Percentiles rank a stretch among this genome's conserved stretches.
Conservation (phyloP, 805 yeast species). For the Zygoascus bituminiphila region DNA sequence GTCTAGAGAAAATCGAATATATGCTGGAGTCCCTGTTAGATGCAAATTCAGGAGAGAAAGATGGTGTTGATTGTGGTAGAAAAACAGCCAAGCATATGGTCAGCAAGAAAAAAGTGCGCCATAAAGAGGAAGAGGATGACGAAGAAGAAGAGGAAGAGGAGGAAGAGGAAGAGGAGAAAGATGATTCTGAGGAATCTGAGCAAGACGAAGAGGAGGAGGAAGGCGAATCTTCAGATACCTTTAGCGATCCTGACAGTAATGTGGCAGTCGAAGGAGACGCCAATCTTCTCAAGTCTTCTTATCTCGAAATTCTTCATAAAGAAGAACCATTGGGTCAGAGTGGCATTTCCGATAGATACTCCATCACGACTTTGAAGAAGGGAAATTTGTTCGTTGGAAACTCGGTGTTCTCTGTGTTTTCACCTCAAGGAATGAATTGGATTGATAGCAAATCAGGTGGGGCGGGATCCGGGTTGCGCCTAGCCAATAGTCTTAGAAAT, state of each 20-base stretch:
- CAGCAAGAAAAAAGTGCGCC: not conserved
- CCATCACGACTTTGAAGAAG: not conserved
- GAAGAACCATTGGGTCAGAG: not conserved
- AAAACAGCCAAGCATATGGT: not conserved
- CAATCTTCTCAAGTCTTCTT: not conserved
- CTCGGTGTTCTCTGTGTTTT: not conserved
- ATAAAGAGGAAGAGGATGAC: not conserved
- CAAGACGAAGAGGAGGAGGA: slow-evolving; percentile 5
- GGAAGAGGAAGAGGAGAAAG: slow-evolving; percentile 6
- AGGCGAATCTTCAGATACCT: slow-evolving; percentile 6
- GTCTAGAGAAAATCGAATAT: slow-evolving; percentile 24
- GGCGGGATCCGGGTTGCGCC: slow-evolving; percentile 4
- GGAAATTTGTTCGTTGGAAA: not conserved
- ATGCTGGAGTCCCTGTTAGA: slow-evolving; percentile 14
- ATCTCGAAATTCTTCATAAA: not conserved
- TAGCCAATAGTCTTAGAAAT: slow-evolving; percentile 7
- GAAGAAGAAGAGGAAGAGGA: slow-evolving; percentile 2
- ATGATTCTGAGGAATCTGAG: not conserved
- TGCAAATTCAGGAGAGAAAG: not conserved
- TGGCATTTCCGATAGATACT: not conserved
- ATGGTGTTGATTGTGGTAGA: not conserved
- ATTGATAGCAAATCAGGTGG: slow-evolving; percentile 23
- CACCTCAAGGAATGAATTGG: slow-evolving; percentile 37
- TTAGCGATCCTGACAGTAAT: not conserved
- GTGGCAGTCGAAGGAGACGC: not conserved